Evolutionary conservation across 352 stramenopile genomes (phyloP), one percentile per base, ranked within the genome.

Genomic region (Globisporangium middletonii): DNA sequence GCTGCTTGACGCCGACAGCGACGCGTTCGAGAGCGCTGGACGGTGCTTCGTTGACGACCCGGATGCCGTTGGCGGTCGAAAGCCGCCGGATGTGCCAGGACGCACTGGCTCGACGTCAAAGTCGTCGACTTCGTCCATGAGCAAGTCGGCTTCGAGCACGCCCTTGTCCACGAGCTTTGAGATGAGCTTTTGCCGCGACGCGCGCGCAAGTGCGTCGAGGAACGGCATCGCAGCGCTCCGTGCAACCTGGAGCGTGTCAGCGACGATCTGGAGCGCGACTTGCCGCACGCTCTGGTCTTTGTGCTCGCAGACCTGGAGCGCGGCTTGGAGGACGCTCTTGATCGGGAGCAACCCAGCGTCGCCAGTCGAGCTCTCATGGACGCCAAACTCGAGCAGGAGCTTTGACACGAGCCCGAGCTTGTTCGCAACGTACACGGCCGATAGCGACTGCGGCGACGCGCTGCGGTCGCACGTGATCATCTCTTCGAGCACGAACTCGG

Each of bases 111-210:
- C 68, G 9, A 86, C 66, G 1, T 92, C 81, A 63, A 91, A 94
- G 48, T 94, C 83, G 19, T 94, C 83, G 0, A 94, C 66, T 59
- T 94, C 84, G 38, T 92, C 84, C 80, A 92, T 90, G 8, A 94
- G 67, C 63, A 92, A 71, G 65, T 92, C 84, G 0, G 76, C 65
- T 43, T 92, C 84, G 19, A 92, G 57, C 0, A 90, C 79, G 1
- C 82, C 80, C 45, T 76, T 65, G 16, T 91, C 83, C 0, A 92
- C 81, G 4, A 94, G 62, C 38, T 91, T 91, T 0, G 74, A 77
- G n/a, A 92, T 91, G 19, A 94, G 68, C 64, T 92, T 94, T 53
- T 94, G 83, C 33, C 79, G 69, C 23, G 74, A 76, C 13, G 75
- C 72, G 0, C 83, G 72, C 4, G 81, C 81, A 0, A 94, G 46